Evolutionary conservation across 2,329 filamentous ascomycete species (phyloP), one percentile per base, ranked within the genome.

Genomic region (Metarhizium brunneum): DNA sequence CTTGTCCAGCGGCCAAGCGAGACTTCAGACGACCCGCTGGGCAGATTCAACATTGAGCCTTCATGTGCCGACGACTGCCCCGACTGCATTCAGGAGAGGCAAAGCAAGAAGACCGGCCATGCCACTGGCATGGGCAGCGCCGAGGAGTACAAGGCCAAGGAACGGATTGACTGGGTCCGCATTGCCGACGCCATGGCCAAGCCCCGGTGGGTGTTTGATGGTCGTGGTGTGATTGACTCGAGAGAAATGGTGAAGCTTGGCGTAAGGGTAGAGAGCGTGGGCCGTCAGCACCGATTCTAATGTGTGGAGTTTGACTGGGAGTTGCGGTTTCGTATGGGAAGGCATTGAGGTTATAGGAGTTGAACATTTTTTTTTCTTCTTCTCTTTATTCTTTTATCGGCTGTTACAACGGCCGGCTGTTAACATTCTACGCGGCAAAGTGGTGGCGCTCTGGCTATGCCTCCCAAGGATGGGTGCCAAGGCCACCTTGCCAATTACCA

Each of bases 131-230:
- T 75, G 62, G 73, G 73, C 53, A 69, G 69, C 53, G 66, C 69
- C n/a, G 69, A 71, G 43, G 75, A 76, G 63, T 73, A 76, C 66
- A 73, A 71, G 60, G 60, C 71, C 54, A 78, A 74, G 66, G 76
- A 76, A 65, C 70, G 67, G 42, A 64, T 82, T 18, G 76, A 82
- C 68, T 82, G 79, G 79, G 70, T 68, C 54, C 73, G 69, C 65
- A 76, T 82, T 47, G 70, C 76, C 48, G 65, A 71, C 53, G 65
- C 67, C 59, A 81, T 82, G 77, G 71, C 70, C 51, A 75, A 77
- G 67, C 79, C 79, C 11, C 76, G 74, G 56, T 81, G 77, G 77
- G 69, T 82, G 30, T 82, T 82, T 66, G 79, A 82, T 57, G 79
- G 79, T n/a, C 76, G 76, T 54, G 77, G 78, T 43, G 73, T 81